Percentiles rank a stretch among this genome's conserved stretches.
phyloP scores from a whole-genome alignment of 371 early-diverging fungal species.

The Fennellomyces sp. region DNA sequence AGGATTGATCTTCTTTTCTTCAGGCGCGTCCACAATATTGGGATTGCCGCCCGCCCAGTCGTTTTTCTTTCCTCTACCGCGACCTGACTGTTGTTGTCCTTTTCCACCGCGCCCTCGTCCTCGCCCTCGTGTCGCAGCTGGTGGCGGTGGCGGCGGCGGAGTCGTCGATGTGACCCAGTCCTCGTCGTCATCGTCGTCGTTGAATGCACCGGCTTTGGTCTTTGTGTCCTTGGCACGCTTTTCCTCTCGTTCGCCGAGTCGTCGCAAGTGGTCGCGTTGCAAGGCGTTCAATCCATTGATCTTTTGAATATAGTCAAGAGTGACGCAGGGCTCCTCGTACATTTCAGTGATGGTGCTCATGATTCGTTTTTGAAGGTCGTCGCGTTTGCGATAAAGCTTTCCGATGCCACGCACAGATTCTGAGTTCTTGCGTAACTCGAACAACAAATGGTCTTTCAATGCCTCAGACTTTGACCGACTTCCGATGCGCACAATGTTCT shows the following conservation, averaged over 20 bases:
- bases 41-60: constrained; percentile 36
- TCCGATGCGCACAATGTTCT: constrained; percentile 65
- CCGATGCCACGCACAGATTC: constrained; percentile 26
- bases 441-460: constrained; percentile 44
- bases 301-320: constrained; percentile 38
- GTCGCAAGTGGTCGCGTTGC: constrained; percentile 45
- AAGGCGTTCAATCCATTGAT: constrained; percentile 31
- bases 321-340: constrained; percentile 55
- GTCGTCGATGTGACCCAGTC: constrained; percentile 39
- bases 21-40: constrained; percentile 20
- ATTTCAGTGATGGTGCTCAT: constrained; percentile 38
- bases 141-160: neutral
- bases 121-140: neutral
- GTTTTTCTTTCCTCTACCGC: neutral
- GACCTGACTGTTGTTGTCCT: neutral
- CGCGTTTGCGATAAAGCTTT: constrained; percentile 34
- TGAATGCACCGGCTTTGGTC: constrained; percentile 13
- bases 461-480: constrained; percentile 57
- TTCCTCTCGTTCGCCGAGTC: constrained; percentile 36
- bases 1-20: constrained; percentile 28
- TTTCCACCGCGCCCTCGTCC: neutral
- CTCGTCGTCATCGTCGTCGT: constrained; percentile 33
- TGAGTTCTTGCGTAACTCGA: constrained; percentile 41
- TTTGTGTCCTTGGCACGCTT: constrained; percentile 6
- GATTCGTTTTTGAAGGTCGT: constrained; percentile 43